Base-by-base conservation (phyloP, 768 basidiomycete species). In the Steccherinum ochraceum region DNA sequence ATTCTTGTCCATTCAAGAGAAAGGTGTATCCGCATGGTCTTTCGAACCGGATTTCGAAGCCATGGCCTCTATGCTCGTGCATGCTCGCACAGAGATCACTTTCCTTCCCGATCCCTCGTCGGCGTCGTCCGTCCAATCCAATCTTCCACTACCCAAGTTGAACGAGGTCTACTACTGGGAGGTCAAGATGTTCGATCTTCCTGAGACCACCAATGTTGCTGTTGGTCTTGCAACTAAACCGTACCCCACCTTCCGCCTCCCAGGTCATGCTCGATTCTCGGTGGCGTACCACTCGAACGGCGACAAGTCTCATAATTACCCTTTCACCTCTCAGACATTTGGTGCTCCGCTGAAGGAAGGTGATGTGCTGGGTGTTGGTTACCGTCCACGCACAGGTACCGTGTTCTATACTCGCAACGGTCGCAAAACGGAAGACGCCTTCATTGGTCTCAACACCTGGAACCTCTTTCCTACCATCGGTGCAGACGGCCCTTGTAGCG, bases 81-180 rank as follows among this genome's bases (percentile, higher is more conserved):
- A 96, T 60, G 84, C 90, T 19, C 84, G 96, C 45, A 99, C 96
- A 0, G 96, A 99, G 70, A 88, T 99, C 59, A 96, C 94, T 4
- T 99, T 99, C 71, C 86, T 99, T 53, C 86, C 90, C n/a, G 88
- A 94, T 63, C 94, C 96, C 20, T 86, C 90, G 24, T 92, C 93
- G 18, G 87, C 91, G 2, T 94, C 95, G 12, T 91, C 81, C 53
- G 96, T 99, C 10, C 92, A 97, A 72, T 95, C 93, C 46, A 99
- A 98, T 65, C 76, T 99, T 10, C 96, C 96, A 2, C 73, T 99
- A 2, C 96, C 96, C 12, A 97, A 97, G 64, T 76, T 98, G 46
- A 99, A 99, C 70, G 96, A 98, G 66, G 93, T 97, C 12, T 99
- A 99, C 66, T 99, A 99, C 66, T 99, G 91, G 90, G 96, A 99